Percentiles rank a stretch among this genome's conserved stretches.
phyloP scores from a whole-genome alignment of 495 filamentous ascomycete species.

The Copromyces sp. region DNA sequence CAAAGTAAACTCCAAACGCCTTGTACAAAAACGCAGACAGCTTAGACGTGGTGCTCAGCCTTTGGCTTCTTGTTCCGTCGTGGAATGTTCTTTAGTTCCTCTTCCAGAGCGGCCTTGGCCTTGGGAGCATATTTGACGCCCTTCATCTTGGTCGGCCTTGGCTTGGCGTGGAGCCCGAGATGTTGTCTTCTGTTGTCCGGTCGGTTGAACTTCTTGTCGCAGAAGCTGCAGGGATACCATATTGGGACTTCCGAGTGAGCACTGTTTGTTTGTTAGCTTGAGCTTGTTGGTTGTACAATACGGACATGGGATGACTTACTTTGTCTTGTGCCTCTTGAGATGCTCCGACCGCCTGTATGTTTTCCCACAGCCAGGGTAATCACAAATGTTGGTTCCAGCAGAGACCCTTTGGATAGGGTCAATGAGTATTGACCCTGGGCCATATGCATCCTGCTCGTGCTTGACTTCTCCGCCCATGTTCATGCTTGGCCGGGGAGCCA shows the following conservation, averaged over 20 bases:
- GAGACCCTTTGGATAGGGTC: neutral
- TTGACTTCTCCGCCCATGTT: neutral
- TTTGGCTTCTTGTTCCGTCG: conserved; percentile 10
- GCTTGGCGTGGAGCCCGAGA: conserved; percentile 24
- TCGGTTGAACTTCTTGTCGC: conserved; percentile 13
- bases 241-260: neutral
- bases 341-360: conserved; percentile 55
- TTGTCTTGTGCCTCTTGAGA: conserved; percentile 46
- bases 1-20: neutral
- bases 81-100: conserved; percentile 17
- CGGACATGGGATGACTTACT: neutral
- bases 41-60: neutral
- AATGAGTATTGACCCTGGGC: neutral
- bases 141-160: conserved; percentile 10
- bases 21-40: neutral
- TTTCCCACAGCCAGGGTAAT: conserved; percentile 25
- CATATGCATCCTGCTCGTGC: neutral
- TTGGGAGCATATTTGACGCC: conserved; percentile 21
- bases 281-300: neutral
- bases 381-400: conserved; percentile 15
- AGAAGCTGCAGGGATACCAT: conserved; percentile 5
- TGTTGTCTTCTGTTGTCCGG: conserved; percentile 31
- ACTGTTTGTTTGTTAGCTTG: neutral
- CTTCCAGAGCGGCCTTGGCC: conserved; percentile 16
- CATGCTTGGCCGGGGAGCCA: neutral